A percentile compares a stretch with the other conserved stretches of the same genome.
phyloP scores from a whole-genome alignment of 768 basidiomycete species.

The Leccinum subtestaceum region DNA sequence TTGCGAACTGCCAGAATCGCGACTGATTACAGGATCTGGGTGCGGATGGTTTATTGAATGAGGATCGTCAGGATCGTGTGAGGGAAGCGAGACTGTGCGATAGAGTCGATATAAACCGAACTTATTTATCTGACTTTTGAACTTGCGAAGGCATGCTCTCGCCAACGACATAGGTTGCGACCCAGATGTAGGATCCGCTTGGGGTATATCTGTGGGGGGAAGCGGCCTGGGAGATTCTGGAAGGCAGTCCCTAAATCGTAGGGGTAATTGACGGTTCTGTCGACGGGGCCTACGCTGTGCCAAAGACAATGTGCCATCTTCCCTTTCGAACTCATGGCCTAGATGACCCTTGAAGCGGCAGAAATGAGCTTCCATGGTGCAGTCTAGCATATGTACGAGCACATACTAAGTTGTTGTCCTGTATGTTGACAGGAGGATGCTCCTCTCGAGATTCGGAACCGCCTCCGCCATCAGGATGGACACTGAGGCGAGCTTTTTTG shows the following conservation, averaged over 20 bases:
- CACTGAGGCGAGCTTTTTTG: not conserved
- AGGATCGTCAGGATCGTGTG: not conserved
- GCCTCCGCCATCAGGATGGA: no score
- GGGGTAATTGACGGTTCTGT: no score
- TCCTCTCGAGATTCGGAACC: no score
- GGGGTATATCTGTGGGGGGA: not conserved
- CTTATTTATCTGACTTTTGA: not conserved
- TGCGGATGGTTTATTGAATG: not conserved
- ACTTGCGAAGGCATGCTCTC: not conserved
- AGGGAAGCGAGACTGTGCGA: not conserved
- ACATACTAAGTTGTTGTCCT: not conserved
- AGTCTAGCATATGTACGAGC: not conserved
- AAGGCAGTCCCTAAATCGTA: no score
- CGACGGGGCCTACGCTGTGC: no score
- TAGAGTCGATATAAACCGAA: not conserved
- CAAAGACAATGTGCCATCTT: not conserved
- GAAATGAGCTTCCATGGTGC: not conserved
- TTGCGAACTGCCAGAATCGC: not conserved
- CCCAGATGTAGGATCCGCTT: not conserved
- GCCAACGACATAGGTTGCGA: not conserved
- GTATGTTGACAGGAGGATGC: not conserved
- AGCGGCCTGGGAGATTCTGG: no score
- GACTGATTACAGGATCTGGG: not conserved
- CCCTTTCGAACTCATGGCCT: not conserved
- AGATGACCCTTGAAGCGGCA: not conserved